Evolutionary conservation across 176 grass and related monocot species (phyloP).

Genomic region (Phoenix dactylifera): DNA sequence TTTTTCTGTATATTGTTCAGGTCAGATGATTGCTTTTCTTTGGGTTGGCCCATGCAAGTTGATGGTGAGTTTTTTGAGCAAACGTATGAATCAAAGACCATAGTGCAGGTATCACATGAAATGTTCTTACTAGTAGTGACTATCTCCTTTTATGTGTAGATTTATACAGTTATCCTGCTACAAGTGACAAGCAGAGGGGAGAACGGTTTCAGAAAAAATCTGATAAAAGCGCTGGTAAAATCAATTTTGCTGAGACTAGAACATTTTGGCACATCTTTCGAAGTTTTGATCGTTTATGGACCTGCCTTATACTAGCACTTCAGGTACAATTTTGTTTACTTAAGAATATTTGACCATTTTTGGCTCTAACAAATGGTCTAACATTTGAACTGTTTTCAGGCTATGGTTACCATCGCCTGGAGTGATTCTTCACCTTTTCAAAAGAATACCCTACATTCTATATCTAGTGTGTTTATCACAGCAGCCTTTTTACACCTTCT

Average conservation of each 20-base stretch:
- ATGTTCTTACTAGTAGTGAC: not conserved
- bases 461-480: conserved; percentile 87
- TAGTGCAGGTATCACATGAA: conserved; percentile 34
- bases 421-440: conserved; percentile 44
- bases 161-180: conserved; percentile 6
- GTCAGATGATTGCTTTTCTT: conserved; percentile 80
- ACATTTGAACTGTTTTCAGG: conserved; percentile 36
- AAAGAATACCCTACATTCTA: conserved; percentile 56
- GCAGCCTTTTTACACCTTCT: conserved; percentile 76
- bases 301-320: conserved; percentile 77
- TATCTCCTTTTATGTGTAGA: conserved; percentile 5
- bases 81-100: conserved; percentile 40
- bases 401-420: conserved; percentile 81
- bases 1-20: conserved; percentile 29
- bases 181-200: conserved; percentile 42
- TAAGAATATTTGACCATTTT: not conserved
- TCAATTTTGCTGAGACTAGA: conserved; percentile 91
- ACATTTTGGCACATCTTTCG: conserved; percentile 93
- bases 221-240: conserved; percentile 70
- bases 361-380: not conserved
- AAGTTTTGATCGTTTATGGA: conserved; percentile 99
- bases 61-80: conserved; percentile 89
- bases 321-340: conserved; percentile 35
- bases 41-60: conserved; percentile 95
- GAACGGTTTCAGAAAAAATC: conserved; percentile 35